phyloP scores from a whole-genome alignment of 495 filamentous ascomycete species.

The Thozetella sp. region DNA sequence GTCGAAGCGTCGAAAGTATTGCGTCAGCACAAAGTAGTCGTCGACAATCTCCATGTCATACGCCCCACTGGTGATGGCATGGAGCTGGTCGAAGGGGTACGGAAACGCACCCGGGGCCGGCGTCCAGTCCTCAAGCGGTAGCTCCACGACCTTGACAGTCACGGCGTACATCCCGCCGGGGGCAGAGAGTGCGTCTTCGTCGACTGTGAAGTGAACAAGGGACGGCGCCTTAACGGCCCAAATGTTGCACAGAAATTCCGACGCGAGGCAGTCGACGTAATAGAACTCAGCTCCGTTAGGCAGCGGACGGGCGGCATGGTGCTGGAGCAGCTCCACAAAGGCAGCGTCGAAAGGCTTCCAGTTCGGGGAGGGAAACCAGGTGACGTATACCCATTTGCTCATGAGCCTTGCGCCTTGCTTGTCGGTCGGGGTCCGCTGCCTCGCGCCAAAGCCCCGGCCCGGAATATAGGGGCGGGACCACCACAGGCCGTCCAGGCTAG shows the following conservation, averaged over 20 bases:
- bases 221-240: not conserved
- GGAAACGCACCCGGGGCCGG: not conserved
- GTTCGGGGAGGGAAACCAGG: not conserved
- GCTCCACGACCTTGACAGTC: not conserved
- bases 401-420: not conserved
- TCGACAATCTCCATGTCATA: not conserved
- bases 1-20: not conserved
- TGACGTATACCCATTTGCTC: not conserved
- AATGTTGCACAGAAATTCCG: not conserved
- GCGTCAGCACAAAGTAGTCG: not conserved
- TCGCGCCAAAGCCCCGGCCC: not conserved
- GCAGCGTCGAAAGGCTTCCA: not conserved
- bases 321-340: not conserved
- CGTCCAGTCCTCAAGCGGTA: not conserved
- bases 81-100: not conserved
- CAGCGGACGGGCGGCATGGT: not conserved
- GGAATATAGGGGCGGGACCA: too few relatives aligned
- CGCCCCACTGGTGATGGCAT: not conserved
- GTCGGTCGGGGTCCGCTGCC: too few relatives aligned
- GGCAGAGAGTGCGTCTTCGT: not conserved
- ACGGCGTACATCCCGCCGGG: not conserved
- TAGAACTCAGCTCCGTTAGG: not conserved
- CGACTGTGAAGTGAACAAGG: not conserved
- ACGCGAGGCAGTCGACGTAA: not conserved
- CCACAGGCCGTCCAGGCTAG: too few relatives aligned